Percentiles rank a stretch among this genome's conserved stretches.
Evolutionary conservation across 2,329 filamentous ascomycete species (phyloP).

Genomic region (Pyrenophora tritici-repentis): DNA sequence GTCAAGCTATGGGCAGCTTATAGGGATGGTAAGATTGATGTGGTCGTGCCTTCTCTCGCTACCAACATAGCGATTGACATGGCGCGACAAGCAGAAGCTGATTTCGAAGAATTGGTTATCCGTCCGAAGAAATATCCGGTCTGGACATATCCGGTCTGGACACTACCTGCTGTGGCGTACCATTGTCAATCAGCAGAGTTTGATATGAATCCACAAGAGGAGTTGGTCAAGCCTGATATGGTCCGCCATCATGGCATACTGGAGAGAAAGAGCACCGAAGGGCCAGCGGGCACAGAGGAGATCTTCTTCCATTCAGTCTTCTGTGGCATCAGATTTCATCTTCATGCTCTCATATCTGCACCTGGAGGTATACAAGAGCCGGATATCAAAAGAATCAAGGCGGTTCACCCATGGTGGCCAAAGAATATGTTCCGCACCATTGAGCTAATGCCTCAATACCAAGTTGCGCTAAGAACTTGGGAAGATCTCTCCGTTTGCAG

Average conservation of each 20-base stretch:
- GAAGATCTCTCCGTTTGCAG: background rate
- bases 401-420: background rate
- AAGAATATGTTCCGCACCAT: background rate
- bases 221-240: background rate
- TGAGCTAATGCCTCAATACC: background rate
- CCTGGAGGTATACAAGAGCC: background rate
- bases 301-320: background rate
- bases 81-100: constrained; percentile 6
- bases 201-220: background rate
- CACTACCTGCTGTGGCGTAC: background rate
- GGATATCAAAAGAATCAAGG: background rate
- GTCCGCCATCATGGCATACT: background rate
- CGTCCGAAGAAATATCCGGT: constrained; percentile 10
- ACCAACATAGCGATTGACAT: constrained; percentile 12
- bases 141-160: background rate
- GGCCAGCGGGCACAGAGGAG: background rate
- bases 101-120: constrained; percentile 9
- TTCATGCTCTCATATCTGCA: background rate
- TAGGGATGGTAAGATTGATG: constrained; percentile 7
- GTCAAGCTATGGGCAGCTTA: constrained; percentile 7
- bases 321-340: background rate
- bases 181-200: background rate
- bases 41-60: constrained; percentile 8
- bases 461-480: background rate
- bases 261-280: background rate